Evolutionary conservation across 2,329 filamentous ascomycete genomes (phyloP).

Genomic region (Annulohypoxylon truncatum): DNA sequence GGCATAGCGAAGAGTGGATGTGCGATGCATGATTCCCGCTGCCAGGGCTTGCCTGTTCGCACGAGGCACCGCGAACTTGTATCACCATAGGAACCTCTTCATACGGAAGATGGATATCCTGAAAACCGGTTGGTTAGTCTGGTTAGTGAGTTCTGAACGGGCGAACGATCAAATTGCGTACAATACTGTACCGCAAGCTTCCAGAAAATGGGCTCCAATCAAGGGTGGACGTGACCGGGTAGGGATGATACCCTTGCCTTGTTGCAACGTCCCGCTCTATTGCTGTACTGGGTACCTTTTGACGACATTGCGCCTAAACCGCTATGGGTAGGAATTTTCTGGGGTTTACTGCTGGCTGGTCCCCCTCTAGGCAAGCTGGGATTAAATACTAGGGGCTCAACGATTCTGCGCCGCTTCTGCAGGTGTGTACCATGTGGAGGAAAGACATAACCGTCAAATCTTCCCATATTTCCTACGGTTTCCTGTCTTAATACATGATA

Average conservation of each 20-base stretch:
- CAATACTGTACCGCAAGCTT: constrained; percentile 39
- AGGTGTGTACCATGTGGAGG: constrained; percentile 42
- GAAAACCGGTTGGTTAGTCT: not conserved
- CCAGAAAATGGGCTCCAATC: constrained; percentile 43
- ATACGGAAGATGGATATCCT: constrained; percentile 18
- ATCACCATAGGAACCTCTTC: constrained; percentile 24
- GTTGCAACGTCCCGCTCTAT: constrained; percentile 17
- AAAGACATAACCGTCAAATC: constrained; percentile 36
- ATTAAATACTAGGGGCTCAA: constrained; percentile 44
- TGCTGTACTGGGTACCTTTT: constrained; percentile 29
- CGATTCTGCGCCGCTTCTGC: constrained; percentile 45
- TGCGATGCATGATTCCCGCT: constrained; percentile 21
- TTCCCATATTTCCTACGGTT: constrained; percentile 39
- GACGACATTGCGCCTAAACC: constrained; percentile 38
- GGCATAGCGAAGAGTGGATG: constrained; percentile 16
- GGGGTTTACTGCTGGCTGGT: constrained; percentile 31
- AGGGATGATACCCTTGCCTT: constrained; percentile 33
- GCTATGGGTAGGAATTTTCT: constrained; percentile 41
- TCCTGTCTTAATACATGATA: constrained; percentile 47
- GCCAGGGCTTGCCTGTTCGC: constrained; percentile 19
- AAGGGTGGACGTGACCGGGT: constrained; percentile 33
- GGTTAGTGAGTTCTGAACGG: constrained; percentile 14
- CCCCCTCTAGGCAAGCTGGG: constrained; percentile 34
- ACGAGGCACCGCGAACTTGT: constrained; percentile 17
- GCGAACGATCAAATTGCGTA: constrained; percentile 20